Percentiles rank a stretch among this genome's conserved stretches.
Conservation (phyloP, 225 moss, liverwort and hornwort species). For the Climacium dendroides region DNA sequence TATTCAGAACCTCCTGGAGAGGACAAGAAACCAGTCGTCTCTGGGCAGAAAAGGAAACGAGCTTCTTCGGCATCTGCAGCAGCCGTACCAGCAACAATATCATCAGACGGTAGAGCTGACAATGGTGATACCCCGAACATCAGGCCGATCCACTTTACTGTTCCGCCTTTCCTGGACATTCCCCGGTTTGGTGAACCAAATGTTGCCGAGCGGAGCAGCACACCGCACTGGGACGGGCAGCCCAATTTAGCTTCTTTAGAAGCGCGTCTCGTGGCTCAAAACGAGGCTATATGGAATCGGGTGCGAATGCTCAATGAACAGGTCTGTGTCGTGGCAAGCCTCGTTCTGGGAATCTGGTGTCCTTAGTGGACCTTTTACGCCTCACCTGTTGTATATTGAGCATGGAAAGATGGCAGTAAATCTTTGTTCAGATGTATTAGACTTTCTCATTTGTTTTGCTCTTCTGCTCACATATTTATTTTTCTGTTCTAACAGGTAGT, state of each 20-base stretch:
- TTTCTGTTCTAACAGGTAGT: slow-evolving; percentile 3
- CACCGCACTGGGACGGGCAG: slow-evolving; percentile 19
- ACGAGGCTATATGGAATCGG: slow-evolving; percentile 37
- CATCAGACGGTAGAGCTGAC: slow-evolving; percentile 18
- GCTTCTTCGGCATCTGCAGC: background rate
- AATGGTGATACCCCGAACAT: slow-evolving; percentile 2
- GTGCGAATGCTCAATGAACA: slow-evolving; percentile 36
- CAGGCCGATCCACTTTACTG: slow-evolving; percentile 9
- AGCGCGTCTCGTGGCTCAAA: slow-evolving; percentile 25
- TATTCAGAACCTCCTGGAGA: slow-evolving; percentile 10
- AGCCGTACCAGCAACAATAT: background rate
- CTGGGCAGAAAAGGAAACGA: slow-evolving; percentile 27
- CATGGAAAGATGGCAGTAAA: background rate
- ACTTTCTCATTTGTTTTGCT: background rate
- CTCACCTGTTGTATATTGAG: background rate
- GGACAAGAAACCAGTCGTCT: slow-evolving; percentile 1
- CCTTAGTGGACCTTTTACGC: background rate
- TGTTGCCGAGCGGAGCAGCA: slow-evolving; percentile 11
- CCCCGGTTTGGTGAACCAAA: slow-evolving; percentile 3
- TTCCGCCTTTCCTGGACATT: slow-evolving; percentile 10
- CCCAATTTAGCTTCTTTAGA: slow-evolving; percentile 16
- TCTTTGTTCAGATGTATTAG: background rate
- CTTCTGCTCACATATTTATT: background rate
- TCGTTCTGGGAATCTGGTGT: background rate
- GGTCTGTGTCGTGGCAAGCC: background rate